Evolutionary conservation across 306 rosid species (phyloP).

Genomic region (Medicago arabica): DNA sequence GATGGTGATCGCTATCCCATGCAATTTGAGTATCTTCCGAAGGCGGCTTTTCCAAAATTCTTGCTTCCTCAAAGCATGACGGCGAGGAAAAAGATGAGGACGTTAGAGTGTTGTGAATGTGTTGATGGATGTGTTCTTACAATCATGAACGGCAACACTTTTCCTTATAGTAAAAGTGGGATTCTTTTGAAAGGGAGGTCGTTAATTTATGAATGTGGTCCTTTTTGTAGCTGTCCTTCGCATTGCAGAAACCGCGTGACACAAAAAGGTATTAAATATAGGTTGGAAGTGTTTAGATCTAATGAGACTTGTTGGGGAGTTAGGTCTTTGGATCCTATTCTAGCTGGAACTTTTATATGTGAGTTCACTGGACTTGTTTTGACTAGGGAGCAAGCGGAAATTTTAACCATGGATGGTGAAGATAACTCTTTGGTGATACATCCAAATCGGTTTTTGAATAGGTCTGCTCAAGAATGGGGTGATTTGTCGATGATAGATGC

Average conservation of each 20-base stretch:
- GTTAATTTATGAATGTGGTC: no score
- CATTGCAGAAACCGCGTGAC: constrained; percentile 79
- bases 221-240: constrained; percentile 82
- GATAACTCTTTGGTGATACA: constrained; percentile 54
- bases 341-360: constrained; percentile 90
- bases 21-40: no score
- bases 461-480: no score
- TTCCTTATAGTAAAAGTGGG: no score
- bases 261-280: constrained; percentile 68
- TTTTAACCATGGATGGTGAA: constrained; percentile 90
- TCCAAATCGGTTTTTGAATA: constrained; percentile 86
- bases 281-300: constrained; percentile 88
- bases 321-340: constrained; percentile 90
- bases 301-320: constrained; percentile 97
- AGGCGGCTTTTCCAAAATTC: no score
- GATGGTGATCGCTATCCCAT: no score
- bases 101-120: no score
- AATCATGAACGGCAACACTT: no score
- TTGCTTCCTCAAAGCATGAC: no score
- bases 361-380: constrained; percentile 92
- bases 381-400: constrained; percentile 78
- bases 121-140: no score
- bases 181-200: no score
- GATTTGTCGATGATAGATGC: constrained; percentile 66
- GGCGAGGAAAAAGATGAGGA: no score